Evolutionary conservation across 305 asterid genomes (phyloP).

Genomic region (Fraxinus xanthoxyloides): DNA sequence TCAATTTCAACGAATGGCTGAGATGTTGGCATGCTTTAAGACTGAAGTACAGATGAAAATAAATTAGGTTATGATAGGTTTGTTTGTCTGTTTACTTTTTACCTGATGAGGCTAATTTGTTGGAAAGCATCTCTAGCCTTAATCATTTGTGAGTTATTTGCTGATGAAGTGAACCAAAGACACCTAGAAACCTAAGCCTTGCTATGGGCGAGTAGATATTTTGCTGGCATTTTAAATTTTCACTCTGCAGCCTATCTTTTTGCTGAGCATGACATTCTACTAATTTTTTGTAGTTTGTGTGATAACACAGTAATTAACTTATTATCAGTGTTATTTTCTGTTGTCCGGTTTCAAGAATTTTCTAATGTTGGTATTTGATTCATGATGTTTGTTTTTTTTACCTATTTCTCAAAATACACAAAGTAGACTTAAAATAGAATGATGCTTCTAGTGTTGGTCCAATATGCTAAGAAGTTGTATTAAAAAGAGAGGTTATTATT

Average conservation of each 20-base stretch:
- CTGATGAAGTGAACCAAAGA: constrained; percentile 23
- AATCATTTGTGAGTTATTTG: constrained; percentile 33
- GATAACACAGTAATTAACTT: constrained; percentile 7
- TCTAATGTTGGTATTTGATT: constrained; percentile 1
- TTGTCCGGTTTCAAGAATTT: background rate
- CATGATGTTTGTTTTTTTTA: constrained; percentile 31
- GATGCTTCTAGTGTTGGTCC: constrained; percentile 2
- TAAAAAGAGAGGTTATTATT: background rate
- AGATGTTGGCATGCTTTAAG: constrained; percentile 3
- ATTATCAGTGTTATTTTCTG: background rate
- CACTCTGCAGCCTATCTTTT: constrained; percentile 12
- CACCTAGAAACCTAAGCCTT: background rate
- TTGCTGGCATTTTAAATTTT: background rate
- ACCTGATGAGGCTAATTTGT: background rate
- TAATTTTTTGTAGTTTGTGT: constrained; percentile 37
- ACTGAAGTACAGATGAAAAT: background rate
- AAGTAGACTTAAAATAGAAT: background rate
- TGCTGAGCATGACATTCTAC: background rate
- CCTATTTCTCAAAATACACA: background rate
- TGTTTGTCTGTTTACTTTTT: background rate
- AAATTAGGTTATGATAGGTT: constrained; percentile 24
- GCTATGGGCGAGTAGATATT: background rate
- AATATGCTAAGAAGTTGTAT: background rate
- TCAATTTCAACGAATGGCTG: background rate
- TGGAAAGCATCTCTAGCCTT: background rate